Evolutionary conservation across 805 yeast genomes (phyloP), one percentile per base, ranked within the genome.

Genomic region (Teunomyces kruisii): DNA sequence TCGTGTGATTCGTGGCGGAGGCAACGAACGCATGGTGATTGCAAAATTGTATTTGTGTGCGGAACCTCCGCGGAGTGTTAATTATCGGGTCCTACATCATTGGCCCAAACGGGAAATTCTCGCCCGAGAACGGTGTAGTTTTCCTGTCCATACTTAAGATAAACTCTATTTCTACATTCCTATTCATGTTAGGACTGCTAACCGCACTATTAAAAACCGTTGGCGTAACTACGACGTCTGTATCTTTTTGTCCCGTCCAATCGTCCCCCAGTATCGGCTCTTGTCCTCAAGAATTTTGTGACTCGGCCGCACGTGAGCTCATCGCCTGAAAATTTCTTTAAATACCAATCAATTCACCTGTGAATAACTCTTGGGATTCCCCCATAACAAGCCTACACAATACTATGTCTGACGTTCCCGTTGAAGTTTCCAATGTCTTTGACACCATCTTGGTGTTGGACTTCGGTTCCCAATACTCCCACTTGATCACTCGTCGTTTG

Each of bases 381-480:
- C 14, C 14, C 38, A 24, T 17, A 26, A 40, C 14, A 28, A 29
- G 44, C 37, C 28, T 28, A 16, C 15, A 8, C 27, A 42, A 13
- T 19, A 33, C 12, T 24, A 17, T 29, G 37, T 33, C 35, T 13
- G 73, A 70, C 53, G 72, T 67, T 50, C 75, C 75, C 40, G 57
- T 70, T 55, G 78, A 88, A 72, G 97, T 94, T 50, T 81, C 96
- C 58, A 80, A 80, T 58, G 89, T 88, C 49, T 94, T 94, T 72
- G 96, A 94, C 80, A 94, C 99, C 75, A 90, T 94, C 56, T 79
- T 94, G 74, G 97, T 94, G 67, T 80, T 94, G 65, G 99, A 94
- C 68, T 94, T 94, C 64, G 99, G 99, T 51, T 94, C 99, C 50
- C 99, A 94, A 75, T 94, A 94, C 75, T 88, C 97, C 47, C 99